These are phyloP conservation scores for Candida neerlandica DNA, from an alignment of 1,139 yeast genomes.

Conservation along the genomic window DNA sequence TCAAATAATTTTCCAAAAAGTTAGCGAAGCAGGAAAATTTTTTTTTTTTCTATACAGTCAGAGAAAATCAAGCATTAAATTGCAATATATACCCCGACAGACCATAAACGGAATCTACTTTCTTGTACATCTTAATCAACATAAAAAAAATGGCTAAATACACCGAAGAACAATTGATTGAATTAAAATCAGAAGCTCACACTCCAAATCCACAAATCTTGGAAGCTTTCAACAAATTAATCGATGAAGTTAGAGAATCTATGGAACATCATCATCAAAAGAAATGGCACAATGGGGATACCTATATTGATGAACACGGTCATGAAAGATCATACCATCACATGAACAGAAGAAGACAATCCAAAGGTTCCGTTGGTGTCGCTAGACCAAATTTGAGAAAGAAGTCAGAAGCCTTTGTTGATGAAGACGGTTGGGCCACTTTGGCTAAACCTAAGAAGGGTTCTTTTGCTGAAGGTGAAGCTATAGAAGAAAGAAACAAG, in stretches of 20 bases:
- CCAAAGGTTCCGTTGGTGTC: constrained; percentile 41
- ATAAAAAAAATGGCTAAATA: constrained; percentile 54
- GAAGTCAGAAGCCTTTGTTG: constrained; percentile 59
- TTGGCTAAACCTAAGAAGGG: constrained; percentile 43
- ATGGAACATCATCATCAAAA: constrained; percentile 28
- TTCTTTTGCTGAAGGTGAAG: constrained; percentile 52
- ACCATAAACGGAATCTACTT: too few species aligned
- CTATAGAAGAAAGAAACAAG: constrained; percentile 47
- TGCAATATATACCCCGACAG: not conserved
- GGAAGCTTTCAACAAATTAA: constrained; percentile 63
- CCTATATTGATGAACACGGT: constrained; percentile 51
- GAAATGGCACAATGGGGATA: constrained; percentile 47
- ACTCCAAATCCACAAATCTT: constrained; percentile 65
- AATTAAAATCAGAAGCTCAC: constrained; percentile 56
- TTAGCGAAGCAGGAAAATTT: constrained; percentile 1
- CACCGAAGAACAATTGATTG: constrained; percentile 69
- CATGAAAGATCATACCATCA: constrained; percentile 51
- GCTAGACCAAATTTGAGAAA: constrained; percentile 59
- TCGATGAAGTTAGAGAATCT: constrained; percentile 59
- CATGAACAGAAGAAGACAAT: constrained; percentile 62
- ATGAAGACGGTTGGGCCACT: constrained; percentile 84
- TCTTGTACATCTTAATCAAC: not conserved
- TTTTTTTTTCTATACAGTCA: not conserved
- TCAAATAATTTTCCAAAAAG: not conserved
- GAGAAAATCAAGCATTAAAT: not conserved